A percentile compares a stretch with the other conserved stretches of the same genome.
Evolutionary conservation across 345 rosid species (phyloP).

Genomic region (Eucalyptus pauciflora): DNA sequence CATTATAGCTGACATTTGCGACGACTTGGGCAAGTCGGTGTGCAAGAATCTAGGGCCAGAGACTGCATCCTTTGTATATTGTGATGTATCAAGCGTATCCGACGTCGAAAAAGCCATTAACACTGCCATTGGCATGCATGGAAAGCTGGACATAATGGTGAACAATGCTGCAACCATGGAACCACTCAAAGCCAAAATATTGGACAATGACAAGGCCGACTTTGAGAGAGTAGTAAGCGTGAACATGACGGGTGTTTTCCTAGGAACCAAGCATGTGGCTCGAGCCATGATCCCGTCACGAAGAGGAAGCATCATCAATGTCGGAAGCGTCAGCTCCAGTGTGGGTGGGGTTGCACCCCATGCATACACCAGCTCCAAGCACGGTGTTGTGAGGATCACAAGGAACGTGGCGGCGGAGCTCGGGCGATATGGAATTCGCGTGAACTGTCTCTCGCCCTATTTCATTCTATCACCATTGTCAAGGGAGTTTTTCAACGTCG

Average conservation of each 20-base stretch:
- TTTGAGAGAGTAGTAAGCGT: background rate
- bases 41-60: background rate
- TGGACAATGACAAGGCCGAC: background rate
- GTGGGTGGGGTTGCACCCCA: constrained; percentile 2
- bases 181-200: background rate
- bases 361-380: constrained; percentile 3
- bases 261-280: constrained; percentile 14
- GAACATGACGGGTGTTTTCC: background rate
- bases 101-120: background rate
- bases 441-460: constrained; percentile 3
- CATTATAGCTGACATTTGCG: background rate
- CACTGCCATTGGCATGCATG: background rate
- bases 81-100: background rate
- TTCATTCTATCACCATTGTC: background rate
- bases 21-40: background rate
- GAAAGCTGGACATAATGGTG: background rate
- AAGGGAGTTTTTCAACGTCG: background rate
- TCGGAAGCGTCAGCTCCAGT: background rate
- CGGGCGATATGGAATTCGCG: constrained; percentile 1
- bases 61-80: background rate
- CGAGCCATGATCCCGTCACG: constrained; percentile 2
- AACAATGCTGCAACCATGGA: background rate
- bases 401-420: constrained; percentile 2
- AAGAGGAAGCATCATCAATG: background rate
- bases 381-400: background rate